Evolutionary conservation across 108 stramenopile genomes (phyloP).

Genomic region (Nannochloropsis oceanica): DNA sequence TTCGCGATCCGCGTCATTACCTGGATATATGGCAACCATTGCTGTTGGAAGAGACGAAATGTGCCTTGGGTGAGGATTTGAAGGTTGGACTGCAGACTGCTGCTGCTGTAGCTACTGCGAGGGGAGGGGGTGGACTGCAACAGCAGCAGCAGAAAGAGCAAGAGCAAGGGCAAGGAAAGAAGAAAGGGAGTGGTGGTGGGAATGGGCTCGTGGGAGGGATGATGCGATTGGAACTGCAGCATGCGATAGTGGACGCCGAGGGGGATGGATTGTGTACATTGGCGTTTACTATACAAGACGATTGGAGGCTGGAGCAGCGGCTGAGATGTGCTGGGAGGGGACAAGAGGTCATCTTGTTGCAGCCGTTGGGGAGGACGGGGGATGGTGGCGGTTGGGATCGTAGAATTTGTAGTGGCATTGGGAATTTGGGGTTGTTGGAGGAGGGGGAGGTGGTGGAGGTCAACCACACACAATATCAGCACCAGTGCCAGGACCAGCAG

Average conservation of each 20-base stretch:
- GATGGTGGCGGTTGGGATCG: neutral
- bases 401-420: neutral
- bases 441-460: neutral
- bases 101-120: neutral
- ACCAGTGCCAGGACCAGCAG: neutral
- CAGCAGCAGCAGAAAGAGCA: neutral
- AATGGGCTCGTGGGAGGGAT: neutral
- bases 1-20: neutral
- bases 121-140: neutral
- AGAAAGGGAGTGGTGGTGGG: neutral
- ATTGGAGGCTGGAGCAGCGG: neutral
- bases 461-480: neutral
- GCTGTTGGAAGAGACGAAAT: neutral
- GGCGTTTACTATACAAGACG: neutral
- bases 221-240: neutral
- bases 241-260: neutral
- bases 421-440: neutral
- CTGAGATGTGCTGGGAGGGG: neutral
- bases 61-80: neutral
- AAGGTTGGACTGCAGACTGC: neutral
- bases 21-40: neutral
- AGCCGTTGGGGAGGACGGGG: neutral
- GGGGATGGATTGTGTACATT: neutral
- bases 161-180: neutral
- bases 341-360: neutral